A percentile compares a stretch with the other conserved stretches of the same genome.
Evolutionary conservation across 2,329 filamentous ascomycete species (phyloP).

Genomic region (Alternaria sp.): DNA sequence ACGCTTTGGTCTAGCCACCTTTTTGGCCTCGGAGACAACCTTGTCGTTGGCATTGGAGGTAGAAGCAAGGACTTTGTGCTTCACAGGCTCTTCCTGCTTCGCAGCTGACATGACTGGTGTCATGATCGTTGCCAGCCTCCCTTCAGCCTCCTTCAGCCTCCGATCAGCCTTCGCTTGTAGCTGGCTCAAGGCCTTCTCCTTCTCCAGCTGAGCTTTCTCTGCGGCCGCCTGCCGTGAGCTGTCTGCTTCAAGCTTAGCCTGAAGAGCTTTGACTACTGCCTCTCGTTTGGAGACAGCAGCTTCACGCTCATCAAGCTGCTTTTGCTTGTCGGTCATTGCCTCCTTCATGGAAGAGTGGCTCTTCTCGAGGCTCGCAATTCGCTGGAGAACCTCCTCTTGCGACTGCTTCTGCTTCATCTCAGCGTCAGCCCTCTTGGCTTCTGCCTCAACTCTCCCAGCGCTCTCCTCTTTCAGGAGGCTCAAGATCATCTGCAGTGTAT

Average conservation of each 20-base stretch:
- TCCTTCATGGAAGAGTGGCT: neutral
- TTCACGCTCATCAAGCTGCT: neutral
- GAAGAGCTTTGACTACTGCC: neutral
- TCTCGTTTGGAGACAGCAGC: constrained; percentile 2
- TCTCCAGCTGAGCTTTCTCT: neutral
- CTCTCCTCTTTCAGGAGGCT: neutral
- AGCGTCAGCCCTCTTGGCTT: constrained; percentile 1
- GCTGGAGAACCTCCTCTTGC: neutral
- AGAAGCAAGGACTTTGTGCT: neutral
- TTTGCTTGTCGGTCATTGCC: neutral
- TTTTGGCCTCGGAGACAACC: neutral
- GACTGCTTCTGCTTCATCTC: neutral
- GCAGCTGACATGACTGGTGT: neutral
- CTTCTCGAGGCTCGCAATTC: neutral
- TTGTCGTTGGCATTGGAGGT: neutral
- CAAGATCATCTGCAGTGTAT: neutral
- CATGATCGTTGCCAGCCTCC: neutral
- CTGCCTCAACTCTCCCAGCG: neutral
- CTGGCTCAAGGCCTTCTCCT: neutral
- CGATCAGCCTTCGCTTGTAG: neutral
- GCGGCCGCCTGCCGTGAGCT: neutral
- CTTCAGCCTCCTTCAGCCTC: neutral
- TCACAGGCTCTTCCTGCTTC: neutral
- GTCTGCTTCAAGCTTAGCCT: neutral
- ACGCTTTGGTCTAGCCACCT: neutral